Evolutionary conservation across 2,329 filamentous ascomycete genomes (phyloP), one percentile per base, ranked within the genome.

Genomic region (Hypoxylon sp.): DNA sequence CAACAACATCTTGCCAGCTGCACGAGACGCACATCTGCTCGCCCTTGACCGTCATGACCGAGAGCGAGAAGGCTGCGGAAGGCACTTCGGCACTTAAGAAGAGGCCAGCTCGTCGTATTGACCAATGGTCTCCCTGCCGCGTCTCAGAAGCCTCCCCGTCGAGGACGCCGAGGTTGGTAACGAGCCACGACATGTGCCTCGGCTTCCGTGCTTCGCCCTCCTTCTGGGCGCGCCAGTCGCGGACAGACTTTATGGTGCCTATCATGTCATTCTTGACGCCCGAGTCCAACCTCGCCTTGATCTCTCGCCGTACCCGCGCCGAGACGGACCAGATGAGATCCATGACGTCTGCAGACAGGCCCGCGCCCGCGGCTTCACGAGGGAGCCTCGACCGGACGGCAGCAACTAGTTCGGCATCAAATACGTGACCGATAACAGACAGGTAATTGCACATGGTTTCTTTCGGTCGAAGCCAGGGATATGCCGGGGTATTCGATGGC

Each of bases 131-230:
- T n/a, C n/a, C n/a, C n/a, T n/a, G n/a, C n/a, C n/a, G n/a, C n/a
- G n/a, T n/a, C n/a, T n/a, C n/a, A n/a, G n/a, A n/a, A n/a, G n/a
- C n/a, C n/a, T 43, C 26, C 47, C 72, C 68, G 41, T 74, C 60
- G 13, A 76, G 52, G 5, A 74, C 69, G 37, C 73, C 74, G n/a
- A 75, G 50, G 56, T 75, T 75, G 41, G 72, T 73, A 6, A 76
- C 68, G 18, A 74, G 56, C 67, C 71, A 75, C 17, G 73, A 65
- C 26, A 67, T 65, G 10, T 71, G 63, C 15, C 73, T 63, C 49
- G 66, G 53, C 65, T 68, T 73, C 18, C 60, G 62, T 9, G 69
- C 70, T 48, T 65, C 64, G 48, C 55, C 47, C 1, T 54, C 63
- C 67, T 70, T 67, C 55, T 68, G 68, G 56, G 67, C 29, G 55